These are phyloP conservation scores for Cryptococcus sp. DNA, from an alignment of 1,284 basidiomycete species.

Conservation along the genomic window DNA sequence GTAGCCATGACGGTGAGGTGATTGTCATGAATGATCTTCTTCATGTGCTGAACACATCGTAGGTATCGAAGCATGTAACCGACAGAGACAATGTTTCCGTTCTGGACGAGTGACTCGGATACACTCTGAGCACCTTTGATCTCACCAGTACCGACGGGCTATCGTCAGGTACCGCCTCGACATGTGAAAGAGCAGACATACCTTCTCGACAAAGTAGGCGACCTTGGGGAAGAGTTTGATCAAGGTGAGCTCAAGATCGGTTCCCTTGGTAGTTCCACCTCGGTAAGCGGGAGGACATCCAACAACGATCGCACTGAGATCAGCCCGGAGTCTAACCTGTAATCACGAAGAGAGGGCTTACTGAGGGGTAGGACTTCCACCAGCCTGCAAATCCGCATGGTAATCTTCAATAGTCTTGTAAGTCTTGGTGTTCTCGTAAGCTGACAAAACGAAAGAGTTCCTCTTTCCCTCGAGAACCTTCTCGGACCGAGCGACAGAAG, in stretches of 20 bases:
- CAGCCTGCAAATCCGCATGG: slow-evolving; percentile 58
- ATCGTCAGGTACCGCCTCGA: not conserved
- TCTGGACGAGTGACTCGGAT: slow-evolving; percentile 62
- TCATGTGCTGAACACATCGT: slow-evolving; percentile 96
- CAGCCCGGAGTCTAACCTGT: slow-evolving; percentile 1
- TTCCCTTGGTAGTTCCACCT: slow-evolving; percentile 68
- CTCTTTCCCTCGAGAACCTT: slow-evolving; percentile 84
- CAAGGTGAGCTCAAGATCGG: slow-evolving; percentile 86
- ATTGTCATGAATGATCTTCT: slow-evolving; percentile 91
- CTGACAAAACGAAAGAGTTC: slow-evolving; percentile 86
- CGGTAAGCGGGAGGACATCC: slow-evolving; percentile 93
- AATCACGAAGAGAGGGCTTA: slow-evolving; percentile 27
- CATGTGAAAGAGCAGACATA: slow-evolving; percentile 4
- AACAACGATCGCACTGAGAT: slow-evolving; percentile 67
- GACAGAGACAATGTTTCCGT: slow-evolving; percentile 78
- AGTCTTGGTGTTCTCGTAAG: slow-evolving; percentile 86
- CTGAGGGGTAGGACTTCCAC: slow-evolving; percentile 48
- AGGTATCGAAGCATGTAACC: slow-evolving; percentile 91
- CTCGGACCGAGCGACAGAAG: slow-evolving; percentile 74
- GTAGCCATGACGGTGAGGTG: slow-evolving; percentile 96
- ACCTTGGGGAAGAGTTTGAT: slow-evolving; percentile 83
- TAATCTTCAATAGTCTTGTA: slow-evolving; percentile 88
- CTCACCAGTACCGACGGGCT: slow-evolving; percentile 79
- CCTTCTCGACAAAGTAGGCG: slow-evolving; percentile 90
- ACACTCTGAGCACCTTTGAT: slow-evolving; percentile 58